Base-by-base conservation (phyloP, 495 filamentous ascomycete species). In the Gamarada debralockiae region DNA sequence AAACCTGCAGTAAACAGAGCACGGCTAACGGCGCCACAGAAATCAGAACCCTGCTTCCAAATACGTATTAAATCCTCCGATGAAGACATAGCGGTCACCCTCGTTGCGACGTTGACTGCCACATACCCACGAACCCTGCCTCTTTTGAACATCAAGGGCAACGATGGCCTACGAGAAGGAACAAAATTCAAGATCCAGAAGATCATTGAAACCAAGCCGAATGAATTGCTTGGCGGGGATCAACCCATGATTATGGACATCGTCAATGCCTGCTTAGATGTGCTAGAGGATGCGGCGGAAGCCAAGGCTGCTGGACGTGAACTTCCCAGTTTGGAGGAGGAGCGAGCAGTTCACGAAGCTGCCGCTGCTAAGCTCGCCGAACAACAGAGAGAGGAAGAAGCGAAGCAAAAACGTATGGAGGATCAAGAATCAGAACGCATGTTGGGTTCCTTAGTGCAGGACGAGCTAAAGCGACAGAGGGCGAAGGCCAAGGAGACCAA, bases 51-150 rank as follows among this genome's bases (percentile, higher is more conserved):
- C 24, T 76, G 80, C 0, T 95, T 97, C 61, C 86, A 86, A 57
- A 83, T 98, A 47, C 79, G 75, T 46, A 70, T 97, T 25, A 87
- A 82, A 60, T 78, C 42, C 13, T 31, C 90, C 9, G 85, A 92
- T 49, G 75, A 82, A 25, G 82, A 88, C 9, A 73, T 84, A 24
- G 69, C 70, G 14, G 69, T 90, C 9, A 79, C 78, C 1, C 67
- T 96, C 27, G 17, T 36, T 46, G 87, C 93, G 31, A 83, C 86
- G 27, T 65, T 98, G 22, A 91, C 89, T 10, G 85, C 92, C 12
- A 97, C 93, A 0, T 98, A 98, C 67, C 95, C 95, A 7, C 96
- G 92, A 67, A 87, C 90, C 14, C 67, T 79, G 3, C 93, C 93
- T 2, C 74, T 87, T 25, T 65, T 98, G 3, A 81, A 74, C 8